phyloP scores from a whole-genome alignment of 192 early-diverging fungal genomes.

The Mortierella antarctica region DNA sequence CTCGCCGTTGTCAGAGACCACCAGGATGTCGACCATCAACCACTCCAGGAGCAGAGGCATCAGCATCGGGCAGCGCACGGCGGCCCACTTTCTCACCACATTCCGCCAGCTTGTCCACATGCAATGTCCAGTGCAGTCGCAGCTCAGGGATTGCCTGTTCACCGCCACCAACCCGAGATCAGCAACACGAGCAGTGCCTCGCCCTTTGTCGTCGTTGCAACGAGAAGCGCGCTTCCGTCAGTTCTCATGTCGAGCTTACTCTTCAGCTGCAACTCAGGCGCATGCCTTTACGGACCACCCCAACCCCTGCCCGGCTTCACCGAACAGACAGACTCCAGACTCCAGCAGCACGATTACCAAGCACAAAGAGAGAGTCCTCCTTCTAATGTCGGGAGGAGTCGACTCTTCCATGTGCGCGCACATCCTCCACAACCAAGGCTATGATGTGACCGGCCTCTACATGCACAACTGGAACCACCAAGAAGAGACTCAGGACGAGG shows the following conservation, averaged over 20 bases:
- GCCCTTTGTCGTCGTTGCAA: not conserved
- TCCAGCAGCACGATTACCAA: not conserved
- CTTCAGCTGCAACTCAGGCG: not conserved
- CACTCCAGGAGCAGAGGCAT: not conserved
- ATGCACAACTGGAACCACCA: constrained; percentile 91
- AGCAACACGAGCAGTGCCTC: not conserved
- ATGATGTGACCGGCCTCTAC: constrained; percentile 80
- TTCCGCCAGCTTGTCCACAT: constrained; percentile 18
- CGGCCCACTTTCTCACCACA: constrained; percentile 20
- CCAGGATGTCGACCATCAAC: not conserved
- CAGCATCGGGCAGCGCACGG: not conserved
- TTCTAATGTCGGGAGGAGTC: constrained; percentile 95
- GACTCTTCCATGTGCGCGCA: constrained; percentile 90
- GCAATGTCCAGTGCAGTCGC: not conserved
- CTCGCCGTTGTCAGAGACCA: no score
- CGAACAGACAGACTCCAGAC: not conserved
- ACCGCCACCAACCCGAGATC: not conserved
- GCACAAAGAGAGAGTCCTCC: constrained; percentile 61
- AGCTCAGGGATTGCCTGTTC: not conserved
- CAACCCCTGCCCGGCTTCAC: no score
- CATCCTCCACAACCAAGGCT: constrained; percentile 74
- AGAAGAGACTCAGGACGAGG: constrained; percentile 80
- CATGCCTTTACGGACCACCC: not conserved
- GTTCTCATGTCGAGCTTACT: not conserved
- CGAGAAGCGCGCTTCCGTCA: not conserved